Conservation (phyloP, 371 early-diverging fungal species). For the Saksenaea oblongispora region DNA sequence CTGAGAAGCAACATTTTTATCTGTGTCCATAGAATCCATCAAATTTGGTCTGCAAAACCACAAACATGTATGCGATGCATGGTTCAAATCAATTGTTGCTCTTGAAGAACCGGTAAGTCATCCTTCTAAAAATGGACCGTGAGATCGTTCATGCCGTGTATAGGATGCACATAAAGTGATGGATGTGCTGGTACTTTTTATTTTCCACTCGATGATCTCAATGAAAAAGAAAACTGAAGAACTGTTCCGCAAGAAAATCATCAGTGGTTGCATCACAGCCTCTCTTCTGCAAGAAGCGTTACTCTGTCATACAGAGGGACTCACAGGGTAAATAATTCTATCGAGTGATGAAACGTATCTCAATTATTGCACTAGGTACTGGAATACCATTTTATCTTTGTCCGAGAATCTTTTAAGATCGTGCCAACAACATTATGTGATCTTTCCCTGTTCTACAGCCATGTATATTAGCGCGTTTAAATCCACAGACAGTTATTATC, state of each 20-base stretch:
- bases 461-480: slow-evolving; percentile 56
- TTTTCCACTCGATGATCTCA: slow-evolving; percentile 65
- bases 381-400: slow-evolving; percentile 61
- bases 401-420: slow-evolving; percentile 64
- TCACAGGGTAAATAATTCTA: slow-evolving; percentile 40
- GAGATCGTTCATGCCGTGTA: neutral
- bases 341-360: neutral
- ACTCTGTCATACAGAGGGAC: slow-evolving; percentile 47
- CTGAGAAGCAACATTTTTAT: neutral
- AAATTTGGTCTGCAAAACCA: slow-evolving; percentile 68
- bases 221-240: slow-evolving; percentile 67
- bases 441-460: slow-evolving; percentile 50
- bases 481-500: slow-evolving; percentile 64
- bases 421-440: slow-evolving; percentile 43
- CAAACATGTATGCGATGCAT: slow-evolving; percentile 71
- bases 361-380: slow-evolving; percentile 35
- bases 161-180: slow-evolving; percentile 55
- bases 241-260: slow-evolving; percentile 60
- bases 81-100: slow-evolving; percentile 65
- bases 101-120: slow-evolving; percentile 35
- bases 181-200: slow-evolving; percentile 68
- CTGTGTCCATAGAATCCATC: slow-evolving; percentile 54
- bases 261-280: slow-evolving; percentile 48
- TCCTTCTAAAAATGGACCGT: neutral
- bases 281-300: slow-evolving; percentile 56